A percentile compares a stretch with the other conserved stretches of the same genome.
These are phyloP conservation scores for Insectozyma bohioensis DNA, from an alignment of 1,139 yeast genomes.

Conservation along the genomic window DNA sequence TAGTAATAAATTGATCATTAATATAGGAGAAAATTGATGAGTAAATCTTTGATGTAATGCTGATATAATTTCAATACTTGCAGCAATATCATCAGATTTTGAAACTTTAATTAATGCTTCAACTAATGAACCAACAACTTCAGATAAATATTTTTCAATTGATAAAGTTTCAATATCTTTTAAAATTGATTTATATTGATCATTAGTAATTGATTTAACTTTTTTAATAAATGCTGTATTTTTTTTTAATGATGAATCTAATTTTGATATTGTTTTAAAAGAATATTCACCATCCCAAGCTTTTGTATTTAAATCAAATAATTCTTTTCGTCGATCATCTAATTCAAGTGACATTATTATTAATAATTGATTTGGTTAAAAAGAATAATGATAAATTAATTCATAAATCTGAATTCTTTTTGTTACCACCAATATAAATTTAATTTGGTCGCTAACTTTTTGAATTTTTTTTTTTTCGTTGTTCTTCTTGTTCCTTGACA, in stretches of 20 bases:
- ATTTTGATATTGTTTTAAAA: slow-evolving; percentile 28
- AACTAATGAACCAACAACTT: slow-evolving; percentile 59
- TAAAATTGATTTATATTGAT: slow-evolving; percentile 40
- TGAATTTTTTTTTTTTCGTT: too few relatives aligned
- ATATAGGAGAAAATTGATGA: slow-evolving; percentile 48
- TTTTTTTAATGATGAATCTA: slow-evolving; percentile 80
- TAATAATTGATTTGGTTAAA: too few relatives aligned
- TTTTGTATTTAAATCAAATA: slow-evolving; percentile 40
- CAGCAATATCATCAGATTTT: slow-evolving; percentile 58
- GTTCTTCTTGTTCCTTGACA: too few relatives aligned
- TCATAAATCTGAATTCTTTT: too few relatives aligned
- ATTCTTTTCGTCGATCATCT: slow-evolving; percentile 20
- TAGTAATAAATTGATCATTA: slow-evolving; percentile 49
- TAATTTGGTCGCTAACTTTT: too few relatives aligned
- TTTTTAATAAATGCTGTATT: slow-evolving; percentile 81
- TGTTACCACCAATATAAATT: too few relatives aligned
- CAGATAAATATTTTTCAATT: slow-evolving; percentile 75
- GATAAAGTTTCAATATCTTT: slow-evolving; percentile 65
- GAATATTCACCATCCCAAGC: slow-evolving; percentile 56
- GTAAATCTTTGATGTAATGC: slow-evolving; percentile 77
- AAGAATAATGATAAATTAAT: too few relatives aligned
- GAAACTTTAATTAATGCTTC: slow-evolving; percentile 62
- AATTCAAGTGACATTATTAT: slow-evolving; percentile 15
- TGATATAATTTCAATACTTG: slow-evolving; percentile 68
- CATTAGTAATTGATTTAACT: slow-evolving; percentile 52